Conservation (phyloP, 257 asterid species). For the Solanum rostratum region DNA sequence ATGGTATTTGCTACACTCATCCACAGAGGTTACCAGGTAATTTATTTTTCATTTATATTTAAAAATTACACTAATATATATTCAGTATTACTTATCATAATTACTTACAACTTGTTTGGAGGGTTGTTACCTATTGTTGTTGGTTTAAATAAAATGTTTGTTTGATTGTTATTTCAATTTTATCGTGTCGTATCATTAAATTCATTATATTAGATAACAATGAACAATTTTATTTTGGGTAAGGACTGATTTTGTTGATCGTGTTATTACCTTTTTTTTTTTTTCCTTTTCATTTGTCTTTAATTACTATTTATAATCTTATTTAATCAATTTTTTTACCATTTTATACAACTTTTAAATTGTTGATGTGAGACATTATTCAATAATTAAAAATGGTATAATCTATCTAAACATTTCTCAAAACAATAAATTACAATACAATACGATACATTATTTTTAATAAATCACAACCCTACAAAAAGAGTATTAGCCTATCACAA, state of each 20-base stretch:
- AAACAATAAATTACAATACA: not conserved
- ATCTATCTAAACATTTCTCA: too few relatives aligned
- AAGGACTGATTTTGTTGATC: not conserved
- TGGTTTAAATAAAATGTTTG: not conserved
- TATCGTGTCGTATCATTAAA: not conserved
- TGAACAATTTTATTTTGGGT: not conserved
- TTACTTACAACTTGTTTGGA: not conserved
- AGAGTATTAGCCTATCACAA: not conserved
- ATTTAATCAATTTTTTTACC: too few relatives aligned
- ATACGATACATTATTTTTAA: not conserved
- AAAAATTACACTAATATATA: not conserved
- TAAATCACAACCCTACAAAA: not conserved
- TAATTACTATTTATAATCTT: not conserved
- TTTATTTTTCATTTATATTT: not conserved
- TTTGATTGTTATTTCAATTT: not conserved
- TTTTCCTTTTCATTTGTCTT: too few relatives aligned
- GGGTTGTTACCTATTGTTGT: not conserved
- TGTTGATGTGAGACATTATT: not conserved
- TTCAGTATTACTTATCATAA: not conserved
- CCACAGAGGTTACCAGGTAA: constrained; percentile 45
- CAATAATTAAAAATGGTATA: too few relatives aligned
- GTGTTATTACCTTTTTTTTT: not conserved
- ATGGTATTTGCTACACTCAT: constrained; percentile 46
- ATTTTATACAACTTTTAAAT: too few relatives aligned
- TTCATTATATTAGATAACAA: not conserved